Conservation (phyloP, 2,329 filamentous ascomycete species). For the Pseudocercospora eumusae region DNA sequence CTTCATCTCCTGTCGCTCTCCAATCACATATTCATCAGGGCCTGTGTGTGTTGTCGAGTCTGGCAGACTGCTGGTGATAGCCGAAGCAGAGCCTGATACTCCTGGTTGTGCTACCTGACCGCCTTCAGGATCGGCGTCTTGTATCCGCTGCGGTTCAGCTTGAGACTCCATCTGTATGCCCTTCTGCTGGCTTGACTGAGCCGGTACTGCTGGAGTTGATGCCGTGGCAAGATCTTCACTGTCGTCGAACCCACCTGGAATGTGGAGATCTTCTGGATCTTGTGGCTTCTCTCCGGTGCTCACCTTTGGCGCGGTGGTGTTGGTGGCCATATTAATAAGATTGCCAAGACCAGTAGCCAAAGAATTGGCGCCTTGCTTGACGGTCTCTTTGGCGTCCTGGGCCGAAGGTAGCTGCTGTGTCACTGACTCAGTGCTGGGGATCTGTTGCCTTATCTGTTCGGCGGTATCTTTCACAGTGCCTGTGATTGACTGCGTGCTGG, state of each 20-base stretch:
- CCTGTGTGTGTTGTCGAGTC: neutral
- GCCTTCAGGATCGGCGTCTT: slow-evolving; percentile 16
- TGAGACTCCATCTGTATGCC: neutral
- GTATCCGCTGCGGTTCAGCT: neutral
- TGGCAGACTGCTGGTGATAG: neutral
- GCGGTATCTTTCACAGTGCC: slow-evolving; percentile 17
- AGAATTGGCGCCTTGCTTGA: slow-evolving; percentile 16
- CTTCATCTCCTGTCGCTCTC: neutral
- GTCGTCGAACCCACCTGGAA: slow-evolving; percentile 20
- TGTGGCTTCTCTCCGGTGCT: slow-evolving; percentile 10
- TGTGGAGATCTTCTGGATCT: slow-evolving; percentile 17
- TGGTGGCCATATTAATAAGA: slow-evolving; percentile 12
- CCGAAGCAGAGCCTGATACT: slow-evolving; percentile 6
- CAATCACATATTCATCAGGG: neutral
- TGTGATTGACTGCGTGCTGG: slow-evolving; percentile 1
- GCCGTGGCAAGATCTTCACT: neutral
- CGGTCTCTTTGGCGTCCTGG: slow-evolving; percentile 14
- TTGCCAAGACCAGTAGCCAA: slow-evolving; percentile 17
- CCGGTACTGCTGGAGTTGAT: neutral
- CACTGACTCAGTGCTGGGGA: slow-evolving; percentile 12
- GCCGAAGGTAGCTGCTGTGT: slow-evolving; percentile 19
- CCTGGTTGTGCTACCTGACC: slow-evolving; percentile 17
- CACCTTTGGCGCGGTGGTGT: neutral
- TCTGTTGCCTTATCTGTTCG: slow-evolving; percentile 12
- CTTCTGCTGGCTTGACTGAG: slow-evolving; percentile 1